These are phyloP conservation scores for Glycine soja DNA, from an alignment of 306 rosid species.

Conservation along the genomic window DNA sequence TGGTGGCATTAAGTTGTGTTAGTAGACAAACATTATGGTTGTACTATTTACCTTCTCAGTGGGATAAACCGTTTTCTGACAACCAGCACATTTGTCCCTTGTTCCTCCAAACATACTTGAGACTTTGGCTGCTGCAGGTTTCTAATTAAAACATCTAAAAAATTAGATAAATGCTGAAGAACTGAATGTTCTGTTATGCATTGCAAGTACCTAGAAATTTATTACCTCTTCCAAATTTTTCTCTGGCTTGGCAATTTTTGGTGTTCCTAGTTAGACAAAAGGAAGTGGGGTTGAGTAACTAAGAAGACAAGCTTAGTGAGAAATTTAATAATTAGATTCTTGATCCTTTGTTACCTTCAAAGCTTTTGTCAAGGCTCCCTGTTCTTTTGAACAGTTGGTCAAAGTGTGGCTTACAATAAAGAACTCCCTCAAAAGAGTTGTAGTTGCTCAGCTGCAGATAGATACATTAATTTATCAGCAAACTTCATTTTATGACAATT, in stretches of 20 bases:
- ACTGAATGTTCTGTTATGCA: slow-evolving; percentile 7
- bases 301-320: slow-evolving; percentile 11
- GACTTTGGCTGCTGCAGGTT: slow-evolving; percentile 73
- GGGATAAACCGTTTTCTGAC: slow-evolving; percentile 92
- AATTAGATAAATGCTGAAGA: slow-evolving; percentile 39
- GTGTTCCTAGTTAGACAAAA: slow-evolving; percentile 71
- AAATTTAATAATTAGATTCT: slow-evolving; percentile 20
- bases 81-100: slow-evolving; percentile 93
- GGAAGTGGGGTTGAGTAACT: slow-evolving; percentile 32
- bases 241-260: slow-evolving; percentile 89
- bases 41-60: slow-evolving; percentile 81
- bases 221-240: slow-evolving; percentile 79
- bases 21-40: background rate
- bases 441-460: slow-evolving; percentile 94
- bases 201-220: slow-evolving; percentile 19
- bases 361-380: slow-evolving; percentile 98
- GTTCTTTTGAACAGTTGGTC: slow-evolving; percentile 97
- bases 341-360: slow-evolving; percentile 71
- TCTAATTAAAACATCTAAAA: slow-evolving; percentile 56
- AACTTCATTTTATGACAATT: background rate
- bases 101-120: slow-evolving; percentile 95
- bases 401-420: slow-evolving; percentile 94
- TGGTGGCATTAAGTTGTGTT: background rate
- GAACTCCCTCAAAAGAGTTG: slow-evolving; percentile 98
- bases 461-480: slow-evolving; percentile 44